phyloP scores from a whole-genome alignment of 306 rosid species.

The Ormosia semicastrata region DNA sequence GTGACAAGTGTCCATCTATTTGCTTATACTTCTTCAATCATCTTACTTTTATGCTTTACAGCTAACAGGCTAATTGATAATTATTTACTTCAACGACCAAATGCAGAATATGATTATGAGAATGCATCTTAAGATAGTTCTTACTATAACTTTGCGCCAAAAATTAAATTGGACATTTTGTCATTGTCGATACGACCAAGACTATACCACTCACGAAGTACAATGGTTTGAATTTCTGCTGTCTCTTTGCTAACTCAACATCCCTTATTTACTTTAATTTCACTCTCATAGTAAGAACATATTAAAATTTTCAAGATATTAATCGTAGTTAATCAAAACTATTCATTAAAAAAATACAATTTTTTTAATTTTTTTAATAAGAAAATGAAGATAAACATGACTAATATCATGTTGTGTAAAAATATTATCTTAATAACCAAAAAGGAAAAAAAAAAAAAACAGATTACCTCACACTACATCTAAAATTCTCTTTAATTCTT shows the following conservation, averaged over 20 bases:
- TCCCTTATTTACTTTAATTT: not conserved
- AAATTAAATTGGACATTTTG: not conserved
- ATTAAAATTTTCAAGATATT: not conserved
- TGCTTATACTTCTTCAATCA: not conserved
- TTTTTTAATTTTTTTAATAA: not conserved
- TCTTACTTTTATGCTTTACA: not conserved
- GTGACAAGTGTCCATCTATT: not conserved
- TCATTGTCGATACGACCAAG: not conserved
- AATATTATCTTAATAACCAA: not conserved
- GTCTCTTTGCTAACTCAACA: not conserved
- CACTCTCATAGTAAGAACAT: not conserved
- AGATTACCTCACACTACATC: too few relatives aligned
- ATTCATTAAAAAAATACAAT: not conserved
- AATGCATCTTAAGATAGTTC: not conserved
- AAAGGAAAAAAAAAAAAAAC: too few relatives aligned
- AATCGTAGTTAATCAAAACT: not conserved
- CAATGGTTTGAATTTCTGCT: not conserved
- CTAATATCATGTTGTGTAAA: not conserved
- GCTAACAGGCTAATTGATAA: not conserved
- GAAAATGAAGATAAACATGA: not conserved
- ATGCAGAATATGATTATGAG: not conserved
- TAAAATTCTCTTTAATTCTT: not conserved
- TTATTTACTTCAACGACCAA: not conserved
- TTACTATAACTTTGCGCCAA: not conserved
- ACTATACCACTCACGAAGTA: not conserved